Percentiles rank a stretch among this genome's conserved stretches.
Evolutionary conservation across 192 early-diverging fungal genomes (phyloP).

Genomic region (Pilaira anomala): DNA sequence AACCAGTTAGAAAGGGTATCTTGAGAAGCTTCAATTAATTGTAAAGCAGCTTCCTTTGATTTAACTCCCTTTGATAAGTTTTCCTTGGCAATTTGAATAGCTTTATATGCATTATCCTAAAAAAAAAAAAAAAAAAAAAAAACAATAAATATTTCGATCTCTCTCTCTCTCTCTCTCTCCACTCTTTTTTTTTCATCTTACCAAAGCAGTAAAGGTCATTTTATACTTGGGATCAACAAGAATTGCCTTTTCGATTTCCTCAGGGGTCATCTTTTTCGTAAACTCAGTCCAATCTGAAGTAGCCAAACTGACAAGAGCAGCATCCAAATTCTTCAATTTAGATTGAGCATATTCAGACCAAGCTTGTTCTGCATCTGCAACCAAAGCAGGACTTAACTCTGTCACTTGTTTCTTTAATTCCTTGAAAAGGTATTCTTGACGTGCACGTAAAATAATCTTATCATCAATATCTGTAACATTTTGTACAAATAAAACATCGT

Average conservation of each 20-base stretch:
- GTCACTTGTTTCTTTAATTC: slow-evolving; percentile 44
- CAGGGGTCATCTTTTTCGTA: slow-evolving; percentile 46
- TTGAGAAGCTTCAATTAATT: slow-evolving; percentile 50
- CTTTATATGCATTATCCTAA: slow-evolving; percentile 40
- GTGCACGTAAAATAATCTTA: slow-evolving; percentile 92
- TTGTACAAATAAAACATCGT: slow-evolving; percentile 92
- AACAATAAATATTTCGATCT: no score
- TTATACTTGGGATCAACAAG: slow-evolving; percentile 61
- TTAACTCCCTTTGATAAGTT: slow-evolving; percentile 41
- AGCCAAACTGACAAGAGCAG: slow-evolving; percentile 37
- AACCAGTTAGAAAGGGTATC: slow-evolving; percentile 50
- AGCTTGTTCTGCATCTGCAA: slow-evolving; percentile 57
- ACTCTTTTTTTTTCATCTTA: slow-evolving; percentile 24
- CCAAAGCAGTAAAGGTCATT: slow-evolving; percentile 71
- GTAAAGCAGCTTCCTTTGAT: slow-evolving; percentile 38
- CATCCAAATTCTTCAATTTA: slow-evolving; percentile 56
- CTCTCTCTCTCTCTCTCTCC: background rate
- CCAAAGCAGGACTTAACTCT: slow-evolving; percentile 46
- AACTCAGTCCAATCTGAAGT: slow-evolving; percentile 57
- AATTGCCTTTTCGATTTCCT: slow-evolving; percentile 39
- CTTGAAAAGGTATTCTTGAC: slow-evolving; percentile 78
- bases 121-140: no score
- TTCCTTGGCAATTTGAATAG: slow-evolving; percentile 43
- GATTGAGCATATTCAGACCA: slow-evolving; percentile 60
- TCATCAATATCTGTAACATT: slow-evolving; percentile 99